Conservation (phyloP, 1,139 yeast species). For the Pichia sp. region DNA sequence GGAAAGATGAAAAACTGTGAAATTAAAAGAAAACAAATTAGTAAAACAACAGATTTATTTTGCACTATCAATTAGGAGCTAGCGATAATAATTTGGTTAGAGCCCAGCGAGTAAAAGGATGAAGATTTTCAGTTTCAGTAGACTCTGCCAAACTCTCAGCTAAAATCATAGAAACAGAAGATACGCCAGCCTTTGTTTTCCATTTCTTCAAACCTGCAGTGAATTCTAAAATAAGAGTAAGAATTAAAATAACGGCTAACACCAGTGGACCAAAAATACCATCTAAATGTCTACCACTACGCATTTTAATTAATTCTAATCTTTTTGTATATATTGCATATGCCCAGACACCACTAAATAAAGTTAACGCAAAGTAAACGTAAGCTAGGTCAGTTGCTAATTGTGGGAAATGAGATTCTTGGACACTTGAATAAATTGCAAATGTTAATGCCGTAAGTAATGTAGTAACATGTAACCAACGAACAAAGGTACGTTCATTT, state of each 20-base stretch:
- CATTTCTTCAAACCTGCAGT: slow-evolving; percentile 52
- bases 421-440: slow-evolving; percentile 76
- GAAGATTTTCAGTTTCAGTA: slow-evolving; percentile 20
- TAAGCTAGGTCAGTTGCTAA: slow-evolving; percentile 67
- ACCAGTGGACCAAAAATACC: slow-evolving; percentile 84
- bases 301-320: slow-evolving; percentile 63
- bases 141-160: slow-evolving; percentile 10
- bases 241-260: slow-evolving; percentile 61
- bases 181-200: slow-evolving; percentile 21
- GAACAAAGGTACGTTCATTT: slow-evolving; percentile 91
- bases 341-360: slow-evolving; percentile 88
- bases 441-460: slow-evolving; percentile 83
- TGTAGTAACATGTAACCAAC: slow-evolving; percentile 93
- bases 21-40: neutral
- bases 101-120: slow-evolving; percentile 25
- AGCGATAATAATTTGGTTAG: slow-evolving; percentile 23
- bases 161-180: slow-evolving; percentile 8
- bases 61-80: slow-evolving; percentile 2
- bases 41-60: too few species aligned
- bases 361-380: slow-evolving; percentile 69
- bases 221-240: slow-evolving; percentile 69
- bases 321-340: slow-evolving; percentile 70
- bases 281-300: slow-evolving; percentile 85
- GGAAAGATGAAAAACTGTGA: neutral
- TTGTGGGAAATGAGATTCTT: slow-evolving; percentile 49